Base-by-base conservation (phyloP, 1,284 basidiomycete species). In the Takashimella tepidaria region DNA sequence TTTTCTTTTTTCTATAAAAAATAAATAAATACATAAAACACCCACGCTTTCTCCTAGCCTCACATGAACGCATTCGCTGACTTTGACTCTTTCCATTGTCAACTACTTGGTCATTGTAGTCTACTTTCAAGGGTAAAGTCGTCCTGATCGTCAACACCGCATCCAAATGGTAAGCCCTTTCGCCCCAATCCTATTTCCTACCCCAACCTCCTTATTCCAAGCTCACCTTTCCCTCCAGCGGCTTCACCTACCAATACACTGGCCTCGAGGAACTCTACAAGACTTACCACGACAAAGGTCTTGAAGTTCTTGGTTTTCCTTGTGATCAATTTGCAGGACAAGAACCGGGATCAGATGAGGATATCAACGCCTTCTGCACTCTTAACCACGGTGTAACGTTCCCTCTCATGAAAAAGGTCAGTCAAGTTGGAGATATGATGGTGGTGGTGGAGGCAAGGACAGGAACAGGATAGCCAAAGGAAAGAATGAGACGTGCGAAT, bases 341-440 rank as follows among this genome's bases (percentile, higher is more conserved):
- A 75, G 88, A 91, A 67, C 88, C 88, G 1, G 84, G 81, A 21
- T 77, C 80, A 20, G 88, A 91, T 62, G 79, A 79, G 5, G 79
- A 81, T 37, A 86, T 92, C 61, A 79, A 79, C 20, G 79, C 67
- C 42, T 76, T 75, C 64, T 75, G 73, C 61, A 69, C 84, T 66
- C 67, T 82, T 59, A 91, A 91, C 78, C 85, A 90, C 67, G 88
- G 88, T 25, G 88, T 92, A 20, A 82, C 81, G 5, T 92, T 92
- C 78, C 87, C 87, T 5, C 78, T 92, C 51, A 88, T 89, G 82
- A 86, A 84, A 76, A 92, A 91, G 69, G 73, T 70, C 46, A 31
- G 77, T 57, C n/a, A 43, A 43, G n/a, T 8, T 43, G 12, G n/a
- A 37, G n/a, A n/a, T n/a, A n/a, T n/a, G n/a, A n/a, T n/a, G n/a